phyloP scores from a whole-genome alignment of 1,284 basidiomycete genomes.

The Megacollybia platyphylla region DNA sequence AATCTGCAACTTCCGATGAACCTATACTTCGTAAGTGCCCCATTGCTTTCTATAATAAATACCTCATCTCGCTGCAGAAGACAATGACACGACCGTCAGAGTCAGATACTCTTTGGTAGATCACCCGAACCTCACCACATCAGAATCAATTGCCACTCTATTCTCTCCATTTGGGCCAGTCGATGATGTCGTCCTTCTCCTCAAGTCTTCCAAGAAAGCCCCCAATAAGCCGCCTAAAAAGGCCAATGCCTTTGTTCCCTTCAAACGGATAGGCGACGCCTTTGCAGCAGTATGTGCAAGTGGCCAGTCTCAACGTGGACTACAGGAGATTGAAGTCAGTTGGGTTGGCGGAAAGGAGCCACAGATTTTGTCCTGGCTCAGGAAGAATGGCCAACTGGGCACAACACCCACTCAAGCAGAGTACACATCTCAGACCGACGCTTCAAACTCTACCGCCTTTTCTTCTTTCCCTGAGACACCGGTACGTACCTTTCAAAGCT shows the following conservation, averaged over 20 bases:
- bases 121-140: conserved; percentile 40
- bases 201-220: conserved; percentile 46
- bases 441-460: conserved; percentile 17
- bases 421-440: conserved; percentile 10
- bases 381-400: conserved; percentile 52
- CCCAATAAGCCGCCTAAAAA: conserved; percentile 41
- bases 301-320: conserved; percentile 30
- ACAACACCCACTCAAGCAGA: conserved; percentile 6
- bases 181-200: conserved; percentile 49
- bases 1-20: conserved; percentile 31
- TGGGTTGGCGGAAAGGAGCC: conserved; percentile 70
- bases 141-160: conserved; percentile 34
- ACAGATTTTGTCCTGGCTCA: conserved; percentile 63
- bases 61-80: conserved; percentile 19
- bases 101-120: conserved; percentile 51
- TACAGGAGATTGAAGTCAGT: conserved; percentile 46
- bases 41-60: conserved; percentile 1
- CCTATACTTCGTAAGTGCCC: conserved; percentile 37
- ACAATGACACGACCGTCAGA: conserved; percentile 61
- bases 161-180: conserved; percentile 56
- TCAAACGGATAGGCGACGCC: conserved; percentile 59
- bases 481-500: conserved; percentile 22
- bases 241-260: conserved; percentile 60
- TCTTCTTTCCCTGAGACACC: conserved; percentile 49
- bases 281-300: conserved; percentile 60